Base-by-base conservation (phyloP, 2,329 filamentous ascomycete genomes). In the Trematosphaeria pertusa region DNA sequence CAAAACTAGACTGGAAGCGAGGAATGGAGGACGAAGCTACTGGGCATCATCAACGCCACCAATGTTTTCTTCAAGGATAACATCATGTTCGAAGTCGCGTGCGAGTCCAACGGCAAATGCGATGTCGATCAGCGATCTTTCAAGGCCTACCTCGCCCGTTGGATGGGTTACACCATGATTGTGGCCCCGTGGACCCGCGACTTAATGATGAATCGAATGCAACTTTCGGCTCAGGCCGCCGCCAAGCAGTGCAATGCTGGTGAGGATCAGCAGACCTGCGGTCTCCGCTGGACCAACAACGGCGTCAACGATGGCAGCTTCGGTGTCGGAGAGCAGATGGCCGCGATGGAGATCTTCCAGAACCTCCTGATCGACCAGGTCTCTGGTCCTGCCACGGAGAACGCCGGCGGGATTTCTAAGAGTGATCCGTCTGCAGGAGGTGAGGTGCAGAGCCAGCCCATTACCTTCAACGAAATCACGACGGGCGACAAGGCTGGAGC, bases 401-500 rank as follows among this genome's bases (percentile, higher is more conserved):
- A 61, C 1, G 81, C 75, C 11, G 82, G 82, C 38, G 81, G 81
- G 41, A 81, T 76, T 14, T 78, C 72, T 20, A 54, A 65, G 49
- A 78, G 80, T 17, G 68, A 84, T 45, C 72, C 74, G 3, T 65
- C 53, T 24, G 74, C 73, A 7, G 74, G 75, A 35, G 37, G 51
- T 46, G 58, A 69, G 39, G 54, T 55, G 12, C 62, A 68, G 34
- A 57, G 59, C 26, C 58, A 61, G 1, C 65, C 72, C 6, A 48
- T 67, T 17, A 54, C 45, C 1, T 65, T 64, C 46, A 52, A 67
- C 22, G 42, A 43, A 1, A 78, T 86, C 24, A 83, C 81, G 2
- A 77, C 77, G 1, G 84, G 78, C 6, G 88, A 92, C 62, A 82
- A 77, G 52, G 87, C 82, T 5, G 89, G 87, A 9, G 88, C 88